Evolutionary conservation across 768 basidiomycete genomes (phyloP).

Genomic region (Mycena alexandri): DNA sequence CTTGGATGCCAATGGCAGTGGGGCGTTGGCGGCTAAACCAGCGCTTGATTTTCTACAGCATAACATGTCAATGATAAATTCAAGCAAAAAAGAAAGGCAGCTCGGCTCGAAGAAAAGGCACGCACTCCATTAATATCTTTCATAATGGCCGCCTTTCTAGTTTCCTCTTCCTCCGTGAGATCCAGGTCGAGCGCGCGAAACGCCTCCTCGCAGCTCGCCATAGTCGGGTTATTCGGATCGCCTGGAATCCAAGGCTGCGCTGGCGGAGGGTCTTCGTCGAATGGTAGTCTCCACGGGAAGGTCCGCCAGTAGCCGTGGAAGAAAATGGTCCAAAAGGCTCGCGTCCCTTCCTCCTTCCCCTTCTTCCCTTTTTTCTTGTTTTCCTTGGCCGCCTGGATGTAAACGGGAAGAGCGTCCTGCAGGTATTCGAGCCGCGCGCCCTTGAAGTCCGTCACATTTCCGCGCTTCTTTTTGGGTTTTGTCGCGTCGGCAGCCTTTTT

Average conservation of each 20-base stretch:
- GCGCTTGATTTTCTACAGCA: conserved; percentile 1
- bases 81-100: too few species aligned
- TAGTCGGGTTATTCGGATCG: background rate
- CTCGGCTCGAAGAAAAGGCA: background rate
- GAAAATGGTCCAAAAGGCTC: background rate
- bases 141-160: background rate
- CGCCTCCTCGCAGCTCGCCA: background rate
- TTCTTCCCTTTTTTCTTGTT: background rate
- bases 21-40: conserved; percentile 15
- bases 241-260: background rate
- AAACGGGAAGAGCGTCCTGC: background rate
- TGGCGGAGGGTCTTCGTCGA: background rate
- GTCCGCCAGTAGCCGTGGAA: conserved; percentile 5
- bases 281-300: conserved; percentile 8
- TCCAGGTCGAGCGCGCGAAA: conserved; percentile 7
- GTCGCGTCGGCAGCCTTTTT: background rate
- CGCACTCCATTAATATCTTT: background rate
- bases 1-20: background rate
- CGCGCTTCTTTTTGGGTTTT: conserved; percentile 9
- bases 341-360: background rate
- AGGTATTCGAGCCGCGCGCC: conserved; percentile 3
- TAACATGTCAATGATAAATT: background rate
- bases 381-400: background rate
- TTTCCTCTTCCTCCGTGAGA: background rate
- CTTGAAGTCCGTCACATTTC: conserved; percentile 6